phyloP scores from a whole-genome alignment of 2,329 filamentous ascomycete genomes.

The Septoria linicola region DNA sequence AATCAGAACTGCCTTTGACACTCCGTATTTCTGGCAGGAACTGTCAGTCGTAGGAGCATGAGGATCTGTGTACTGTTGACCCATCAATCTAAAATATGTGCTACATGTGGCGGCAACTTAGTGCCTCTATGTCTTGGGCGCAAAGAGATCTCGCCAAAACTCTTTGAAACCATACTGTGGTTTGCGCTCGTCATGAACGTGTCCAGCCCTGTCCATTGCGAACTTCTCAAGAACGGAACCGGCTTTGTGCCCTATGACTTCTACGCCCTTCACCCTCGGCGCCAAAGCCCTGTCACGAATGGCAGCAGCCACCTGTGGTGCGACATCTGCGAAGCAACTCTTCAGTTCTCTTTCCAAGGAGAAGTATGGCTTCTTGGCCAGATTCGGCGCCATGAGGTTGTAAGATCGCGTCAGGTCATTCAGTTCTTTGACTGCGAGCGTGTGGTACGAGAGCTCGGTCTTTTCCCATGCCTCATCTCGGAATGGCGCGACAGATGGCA shows the following conservation, averaged over 20 bases:
- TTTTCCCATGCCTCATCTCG: slow-evolving; percentile 75
- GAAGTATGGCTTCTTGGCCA: slow-evolving; percentile 92
- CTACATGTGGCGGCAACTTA: neutral
- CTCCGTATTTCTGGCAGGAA: no score
- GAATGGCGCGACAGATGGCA: slow-evolving; percentile 53
- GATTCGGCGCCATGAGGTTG: slow-evolving; percentile 88
- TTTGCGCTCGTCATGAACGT: slow-evolving; percentile 70
- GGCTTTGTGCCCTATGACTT: slow-evolving; percentile 45
- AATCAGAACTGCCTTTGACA: no score
- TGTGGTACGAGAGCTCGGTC: slow-evolving; percentile 72
- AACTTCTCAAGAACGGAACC: slow-evolving; percentile 64
- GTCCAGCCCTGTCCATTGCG: slow-evolving; percentile 51
- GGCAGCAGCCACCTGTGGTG: slow-evolving; percentile 68
- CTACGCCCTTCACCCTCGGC: slow-evolving; percentile 41
- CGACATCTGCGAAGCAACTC: slow-evolving; percentile 81
- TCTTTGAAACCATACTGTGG: slow-evolving; percentile 83
- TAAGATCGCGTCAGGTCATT: slow-evolving; percentile 82
- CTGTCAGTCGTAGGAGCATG: no score
- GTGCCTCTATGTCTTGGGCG: slow-evolving; percentile 21
- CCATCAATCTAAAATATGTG: no score
- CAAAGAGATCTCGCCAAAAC: slow-evolving; percentile 82
- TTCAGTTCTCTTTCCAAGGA: slow-evolving; percentile 77
- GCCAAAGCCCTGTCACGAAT: slow-evolving; percentile 67
- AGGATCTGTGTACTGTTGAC: no score
- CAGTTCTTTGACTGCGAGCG: slow-evolving; percentile 71